Base-by-base conservation (phyloP, 1,139 yeast species). In the Saccharomyces hybrid region DNA sequence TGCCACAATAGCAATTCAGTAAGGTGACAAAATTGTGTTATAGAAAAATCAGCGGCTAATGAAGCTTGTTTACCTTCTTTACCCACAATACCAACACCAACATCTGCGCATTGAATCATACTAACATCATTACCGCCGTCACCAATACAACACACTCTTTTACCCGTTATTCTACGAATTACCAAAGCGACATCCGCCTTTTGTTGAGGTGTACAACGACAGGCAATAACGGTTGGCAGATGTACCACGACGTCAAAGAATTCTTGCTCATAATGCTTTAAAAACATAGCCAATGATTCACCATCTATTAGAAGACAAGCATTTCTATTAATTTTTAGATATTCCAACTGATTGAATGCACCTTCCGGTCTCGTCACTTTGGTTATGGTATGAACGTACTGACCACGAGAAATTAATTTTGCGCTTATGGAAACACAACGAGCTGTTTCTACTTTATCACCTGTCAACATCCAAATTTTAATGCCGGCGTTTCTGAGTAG, bases 61-160 rank as follows among this genome's bases (percentile, higher is more conserved):
- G 97, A 89, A 0, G 99, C 99, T 70, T 95, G 99, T 62, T 86
- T 86, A 29, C 99, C 99, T 71, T 95, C 99, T 69, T 95, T 95
- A 46, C 99, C 99, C 27, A 93, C 99, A 62, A 95, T 93, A 54
- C 99, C 99, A 46, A 95, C 96, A 55, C 99, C 99, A 9, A 95
- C 97, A 73, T 95, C 97, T 0, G 99, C 99, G 62, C 95, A 88
- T 72, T 93, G 99, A 62, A 95, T 95, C 99, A 95, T 95, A 64
- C 96, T 88, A 42, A 95, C 99, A 71, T 95, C 99, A 66, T 95
- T 95, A 63, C 99, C 99, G 61, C 99, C 99, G 71, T 95, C 99
- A 52, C 99, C 99, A 63, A 95, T 95, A 69, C 99, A 93, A 63
- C 98, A 91, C 2, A 91, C 97, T 53, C 99, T 76, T 66, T 88